Evolutionary conservation across 2,329 filamentous ascomycete species (phyloP), one percentile per base, ranked within the genome.

Genomic region (Clarireedia hainanense): DNA sequence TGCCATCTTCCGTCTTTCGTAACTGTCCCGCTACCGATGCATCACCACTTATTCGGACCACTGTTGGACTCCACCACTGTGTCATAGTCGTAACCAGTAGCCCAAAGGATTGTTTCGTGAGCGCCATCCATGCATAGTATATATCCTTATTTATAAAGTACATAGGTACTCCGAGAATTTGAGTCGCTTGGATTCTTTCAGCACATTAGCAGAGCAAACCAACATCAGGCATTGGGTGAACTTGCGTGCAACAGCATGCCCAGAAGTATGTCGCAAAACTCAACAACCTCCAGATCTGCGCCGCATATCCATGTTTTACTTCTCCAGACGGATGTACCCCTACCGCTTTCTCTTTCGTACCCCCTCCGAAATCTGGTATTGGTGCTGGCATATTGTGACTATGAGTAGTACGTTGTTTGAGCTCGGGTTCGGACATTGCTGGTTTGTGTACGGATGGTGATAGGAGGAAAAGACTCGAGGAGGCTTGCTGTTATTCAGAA

Each of bases 71-170:
- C 86, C 89, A 95, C 76, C 88, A 88, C 66, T 92, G 83, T 14
- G 89, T 95, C 75, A 92, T 83, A 46, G 85, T 86, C 20, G 86
- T 91, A 60, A 86, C 84, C 46, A 90, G 74, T 15, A 95, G 78
- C 39, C 87, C 88, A 69, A 95, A 95, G 1, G 82, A 88, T 67
- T 89, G 83, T 71, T 95, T 95, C 10, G 89, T 94, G 70, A 90
- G 80, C 42, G 89, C 84, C 82, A 95, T 95, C 73, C 90, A 95
- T 60, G 85, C 80, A 71, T 95, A 88, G 74, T 89, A 95, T 67
- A 88, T 80, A 47, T 89, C 84, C 57, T 82, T 82, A 68, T 90
- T 86, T 65, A 90, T 74, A 59, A 84, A 79, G 68, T 94, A 94
- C 48, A 95, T 72, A 2, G 89, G 89, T 0, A 81, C 73, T 36